Conservation (phyloP, 169 alveolate species). For the Plasmodium coatneyi region DNA sequence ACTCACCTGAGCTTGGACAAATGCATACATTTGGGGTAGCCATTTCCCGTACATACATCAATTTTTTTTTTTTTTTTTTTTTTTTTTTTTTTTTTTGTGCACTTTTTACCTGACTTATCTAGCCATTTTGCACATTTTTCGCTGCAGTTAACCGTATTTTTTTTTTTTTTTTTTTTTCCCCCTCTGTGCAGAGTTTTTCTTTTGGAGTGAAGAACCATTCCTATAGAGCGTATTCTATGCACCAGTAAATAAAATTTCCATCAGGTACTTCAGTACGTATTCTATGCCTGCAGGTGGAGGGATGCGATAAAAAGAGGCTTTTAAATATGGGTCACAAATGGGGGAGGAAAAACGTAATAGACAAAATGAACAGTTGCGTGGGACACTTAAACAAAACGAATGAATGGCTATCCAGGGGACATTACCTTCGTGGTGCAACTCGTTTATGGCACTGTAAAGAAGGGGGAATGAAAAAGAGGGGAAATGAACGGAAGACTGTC, state of each 20-base stretch:
- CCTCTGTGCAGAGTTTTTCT: neutral
- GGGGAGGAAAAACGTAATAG: neutral
- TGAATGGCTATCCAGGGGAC: neutral
- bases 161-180: neutral
- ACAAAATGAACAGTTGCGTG: neutral
- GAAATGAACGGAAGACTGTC: neutral
- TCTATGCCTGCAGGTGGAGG: constrained; percentile 39
- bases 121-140: too few relatives aligned
- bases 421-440: constrained; percentile 66
- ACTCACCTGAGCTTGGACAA: neutral
- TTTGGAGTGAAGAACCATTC: neutral
- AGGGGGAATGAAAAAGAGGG: neutral
- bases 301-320: neutral
- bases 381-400: neutral
- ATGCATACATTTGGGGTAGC: neutral
- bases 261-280: constrained; percentile 45
- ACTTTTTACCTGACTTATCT: too few relatives aligned
- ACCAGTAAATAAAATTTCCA: constrained; percentile 65
- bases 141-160: neutral
- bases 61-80: neutral
- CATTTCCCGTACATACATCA: constrained; percentile 37
- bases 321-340: neutral
- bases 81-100: neutral
- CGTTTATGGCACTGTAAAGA: constrained; percentile 54
- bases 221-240: neutral